Percentiles rank a stretch among this genome's conserved stretches.
These are phyloP conservation scores for Phytophthora hibernalis DNA, from an alignment of 352 stramenopile species.

Conservation along the genomic window DNA sequence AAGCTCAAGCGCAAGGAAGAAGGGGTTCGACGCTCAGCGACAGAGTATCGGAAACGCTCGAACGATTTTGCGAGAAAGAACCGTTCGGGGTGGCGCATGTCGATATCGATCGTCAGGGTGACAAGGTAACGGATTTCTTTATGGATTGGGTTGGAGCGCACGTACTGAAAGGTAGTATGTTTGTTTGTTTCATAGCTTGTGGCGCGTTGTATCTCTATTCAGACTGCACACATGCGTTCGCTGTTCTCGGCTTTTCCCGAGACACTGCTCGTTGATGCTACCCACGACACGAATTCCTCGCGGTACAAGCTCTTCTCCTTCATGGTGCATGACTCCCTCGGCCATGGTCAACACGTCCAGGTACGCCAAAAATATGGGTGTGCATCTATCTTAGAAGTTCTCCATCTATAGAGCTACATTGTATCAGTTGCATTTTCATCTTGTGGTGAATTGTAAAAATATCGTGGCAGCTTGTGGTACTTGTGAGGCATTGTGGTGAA, in stretches of 20 bases:
- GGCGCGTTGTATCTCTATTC: not conserved
- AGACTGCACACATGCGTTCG: not conserved
- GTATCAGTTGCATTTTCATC: too few relatives aligned
- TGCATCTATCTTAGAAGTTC: not conserved
- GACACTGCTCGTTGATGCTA: not conserved
- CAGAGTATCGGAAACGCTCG: not conserved
- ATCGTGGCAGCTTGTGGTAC: too few relatives aligned
- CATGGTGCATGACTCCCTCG: slow-evolving; percentile 18
- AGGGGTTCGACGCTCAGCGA: not conserved
- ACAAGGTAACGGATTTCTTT: not conserved
- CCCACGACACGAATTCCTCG: slow-evolving; percentile 8
- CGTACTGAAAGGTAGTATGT: not conserved
- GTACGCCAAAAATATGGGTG: not conserved
- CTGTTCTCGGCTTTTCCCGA: not conserved
- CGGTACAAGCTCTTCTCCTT: slow-evolving; percentile 28
- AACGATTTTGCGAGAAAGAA: slow-evolving; percentile 4
- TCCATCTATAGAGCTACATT: not conserved
- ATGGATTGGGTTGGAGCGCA: not conserved
- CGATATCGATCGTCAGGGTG: not conserved
- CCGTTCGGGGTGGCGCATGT: not conserved
- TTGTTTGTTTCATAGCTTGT: not conserved
- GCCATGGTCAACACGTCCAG: slow-evolving; percentile 11
- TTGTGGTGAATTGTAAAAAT: too few relatives aligned
- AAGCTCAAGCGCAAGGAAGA: not conserved
- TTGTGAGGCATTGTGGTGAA: not conserved